Conservation (phyloP, 2,329 filamentous ascomycete genomes). For the Didymella sp. region DNA sequence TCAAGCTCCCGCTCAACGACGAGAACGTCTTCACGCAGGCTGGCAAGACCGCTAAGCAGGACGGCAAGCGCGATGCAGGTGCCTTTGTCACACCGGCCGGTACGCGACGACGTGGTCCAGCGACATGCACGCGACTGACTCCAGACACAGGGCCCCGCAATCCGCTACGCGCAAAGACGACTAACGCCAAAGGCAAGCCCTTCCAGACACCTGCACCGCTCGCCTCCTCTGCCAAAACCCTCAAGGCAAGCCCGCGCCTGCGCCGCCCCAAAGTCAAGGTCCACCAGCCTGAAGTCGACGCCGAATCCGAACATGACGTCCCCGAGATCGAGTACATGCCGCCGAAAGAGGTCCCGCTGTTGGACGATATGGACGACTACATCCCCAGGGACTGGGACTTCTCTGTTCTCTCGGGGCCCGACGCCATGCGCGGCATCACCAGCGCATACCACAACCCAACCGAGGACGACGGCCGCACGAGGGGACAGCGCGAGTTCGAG, state of each 20-base stretch:
- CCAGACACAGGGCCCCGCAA: constrained; percentile 64
- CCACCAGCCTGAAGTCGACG: constrained; percentile 63
- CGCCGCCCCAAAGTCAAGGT: constrained; percentile 65
- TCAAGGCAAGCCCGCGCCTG: constrained; percentile 68
- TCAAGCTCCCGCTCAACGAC: constrained; percentile 78
- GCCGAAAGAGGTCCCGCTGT: constrained; percentile 67
- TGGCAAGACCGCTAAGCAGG: constrained; percentile 67
- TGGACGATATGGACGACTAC: constrained; percentile 74
- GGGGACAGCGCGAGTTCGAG: constrained; percentile 64
- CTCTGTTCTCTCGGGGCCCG: constrained; percentile 60
- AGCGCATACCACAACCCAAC: constrained; percentile 62
- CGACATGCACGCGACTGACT: constrained; percentile 11
- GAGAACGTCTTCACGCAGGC: constrained; percentile 76
- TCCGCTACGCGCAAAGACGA: constrained; percentile 91
- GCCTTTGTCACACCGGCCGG: constrained; percentile 81
- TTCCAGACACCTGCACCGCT: constrained; percentile 72
- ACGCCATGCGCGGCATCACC: constrained; percentile 60
- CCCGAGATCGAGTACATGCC: constrained; percentile 91
- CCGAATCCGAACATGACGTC: constrained; percentile 63
- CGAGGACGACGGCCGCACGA: constrained; percentile 71
- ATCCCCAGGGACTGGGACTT: constrained; percentile 60
- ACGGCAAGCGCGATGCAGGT: constrained; percentile 63
- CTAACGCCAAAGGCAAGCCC: constrained; percentile 82
- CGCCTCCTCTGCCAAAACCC: constrained; percentile 64
- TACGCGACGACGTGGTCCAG: constrained; percentile 46